Base-by-base conservation (phyloP, 495 filamentous ascomycete genomes). In the Trichoderma virens region DNA sequence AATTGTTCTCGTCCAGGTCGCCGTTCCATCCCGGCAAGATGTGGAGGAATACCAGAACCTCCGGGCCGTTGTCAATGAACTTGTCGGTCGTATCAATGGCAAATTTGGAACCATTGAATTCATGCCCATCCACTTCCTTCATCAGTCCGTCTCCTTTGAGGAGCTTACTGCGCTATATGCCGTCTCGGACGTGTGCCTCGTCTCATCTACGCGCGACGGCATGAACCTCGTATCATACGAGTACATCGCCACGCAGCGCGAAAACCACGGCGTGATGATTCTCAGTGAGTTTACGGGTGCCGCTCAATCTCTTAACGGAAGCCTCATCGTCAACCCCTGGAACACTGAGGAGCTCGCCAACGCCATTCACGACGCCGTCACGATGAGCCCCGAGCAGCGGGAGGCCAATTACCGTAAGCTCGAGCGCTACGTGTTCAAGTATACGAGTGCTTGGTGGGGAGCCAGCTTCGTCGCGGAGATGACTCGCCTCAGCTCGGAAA, bases 391-490 rank as follows among this genome's bases (percentile, higher is more conserved):
- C 31, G 92, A 96, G 75, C 88, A 92, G 76, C 84, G 92, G 38
- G 86, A 86, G 61, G 78, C 88, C 28, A 96, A 92, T 73, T 93
- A 89, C 75, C 81, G 87, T 70, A 92, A 90, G 73, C 76, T 97
- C 62, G 85, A 88, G 63, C 83, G 86, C 70, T 96, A 96, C 69
- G 88, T 97, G 62, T 90, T 89, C 71, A 92, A 89, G 70, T 93
- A 97, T 73, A 97, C 93, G 0, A 95, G 91, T 75, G 90, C 93
- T 13, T 97, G 95, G 86, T 98, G 93, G 93, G 94, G 93, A n/a
- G 83, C 93, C 71, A 91, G 87, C 62, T 97, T 98, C 67, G 92
- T 97, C 54, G 84, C 80, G 27, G 93, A 97, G 74, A 79, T 98
- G 67, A 90, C 79, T 11, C 82, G 87, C 63, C 73, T 81, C n/a